Percentiles rank a stretch among this genome's conserved stretches.
Evolutionary conservation across 2,329 filamentous ascomycete genomes (phyloP).

Genomic region (Penicillium sp.): DNA sequence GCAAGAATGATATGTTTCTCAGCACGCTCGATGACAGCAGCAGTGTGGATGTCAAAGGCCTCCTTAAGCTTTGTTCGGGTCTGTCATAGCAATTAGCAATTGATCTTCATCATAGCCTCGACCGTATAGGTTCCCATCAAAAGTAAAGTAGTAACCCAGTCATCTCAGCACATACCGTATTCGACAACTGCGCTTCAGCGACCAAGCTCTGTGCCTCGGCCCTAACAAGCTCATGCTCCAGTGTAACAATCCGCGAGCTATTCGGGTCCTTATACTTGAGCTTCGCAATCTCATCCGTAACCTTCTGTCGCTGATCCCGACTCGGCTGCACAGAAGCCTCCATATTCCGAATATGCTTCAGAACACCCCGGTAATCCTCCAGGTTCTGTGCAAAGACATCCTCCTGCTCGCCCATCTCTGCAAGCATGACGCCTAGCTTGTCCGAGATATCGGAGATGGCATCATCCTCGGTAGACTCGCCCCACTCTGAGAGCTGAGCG

Average conservation of each 20-base stretch:
- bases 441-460: constrained; percentile 86
- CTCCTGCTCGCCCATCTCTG: constrained; percentile 92
- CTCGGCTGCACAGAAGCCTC: constrained; percentile 94
- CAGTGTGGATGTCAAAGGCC: constrained; percentile 84
- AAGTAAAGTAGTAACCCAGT: not conserved
- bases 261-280: constrained; percentile 90
- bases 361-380: constrained; percentile 76
- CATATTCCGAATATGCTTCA: constrained; percentile 94
- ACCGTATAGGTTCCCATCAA: not conserved
- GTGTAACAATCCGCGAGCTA: constrained; percentile 74
- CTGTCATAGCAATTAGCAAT: constrained; percentile 45
- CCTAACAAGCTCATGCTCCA: constrained; percentile 95
- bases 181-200: constrained; percentile 93
- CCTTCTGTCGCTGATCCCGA: constrained; percentile 81
- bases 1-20: constrained; percentile 97
- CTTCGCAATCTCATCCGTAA: constrained; percentile 87
- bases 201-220: constrained; percentile 96
- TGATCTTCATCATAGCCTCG: not conserved
- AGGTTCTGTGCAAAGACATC: constrained; percentile 82
- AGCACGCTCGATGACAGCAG: constrained; percentile 88
- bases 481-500: constrained; percentile 92
- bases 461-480: constrained; percentile 86
- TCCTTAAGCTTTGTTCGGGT: constrained; percentile 96
- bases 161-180: constrained; percentile 67
- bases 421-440: constrained; percentile 90